Evolutionary conservation across 805 yeast genomes (phyloP).

Genomic region (Yarrowia sp.): DNA sequence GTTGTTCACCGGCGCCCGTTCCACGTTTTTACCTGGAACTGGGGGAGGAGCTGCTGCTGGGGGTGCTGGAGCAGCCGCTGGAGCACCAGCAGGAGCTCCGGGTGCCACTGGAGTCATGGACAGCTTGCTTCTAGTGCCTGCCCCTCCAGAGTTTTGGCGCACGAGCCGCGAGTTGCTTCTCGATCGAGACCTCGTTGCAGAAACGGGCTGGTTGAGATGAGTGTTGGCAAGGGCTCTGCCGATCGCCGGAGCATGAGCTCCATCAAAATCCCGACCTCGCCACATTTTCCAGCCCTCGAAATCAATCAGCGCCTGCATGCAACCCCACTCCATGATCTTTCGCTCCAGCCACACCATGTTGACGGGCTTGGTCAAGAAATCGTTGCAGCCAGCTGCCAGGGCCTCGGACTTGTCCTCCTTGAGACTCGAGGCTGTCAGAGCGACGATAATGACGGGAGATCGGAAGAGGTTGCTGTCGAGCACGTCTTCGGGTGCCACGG

Average conservation of each 20-base stretch:
- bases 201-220: slow-evolving; percentile 1
- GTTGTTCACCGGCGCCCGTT: neutral
- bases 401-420: slow-evolving; percentile 86
- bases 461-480: slow-evolving; percentile 65
- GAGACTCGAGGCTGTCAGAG: slow-evolving; percentile 88
- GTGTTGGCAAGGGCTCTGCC: slow-evolving; percentile 19
- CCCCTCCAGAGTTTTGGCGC: neutral
- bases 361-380: slow-evolving; percentile 93
- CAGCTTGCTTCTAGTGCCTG: neutral
- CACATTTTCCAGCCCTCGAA: slow-evolving; percentile 80
- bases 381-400: slow-evolving; percentile 95
- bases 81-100: no score
- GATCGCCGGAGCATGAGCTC: neutral
- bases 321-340: slow-evolving; percentile 93
- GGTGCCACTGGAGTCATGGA: neutral
- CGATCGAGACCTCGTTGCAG: slow-evolving; percentile 9
- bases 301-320: slow-evolving; percentile 96
- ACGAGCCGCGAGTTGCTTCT: slow-evolving; percentile 13
- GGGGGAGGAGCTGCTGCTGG: neutral
- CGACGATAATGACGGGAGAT: slow-evolving; percentile 97
- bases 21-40: neutral
- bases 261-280: slow-evolving; percentile 31
- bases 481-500: slow-evolving; percentile 44
- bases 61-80: neutral
- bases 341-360: slow-evolving; percentile 90